Evolutionary conservation across 345 rosid genomes (phyloP), one percentile per base, ranked within the genome.

Genomic region (Citropsis articulata): DNA sequence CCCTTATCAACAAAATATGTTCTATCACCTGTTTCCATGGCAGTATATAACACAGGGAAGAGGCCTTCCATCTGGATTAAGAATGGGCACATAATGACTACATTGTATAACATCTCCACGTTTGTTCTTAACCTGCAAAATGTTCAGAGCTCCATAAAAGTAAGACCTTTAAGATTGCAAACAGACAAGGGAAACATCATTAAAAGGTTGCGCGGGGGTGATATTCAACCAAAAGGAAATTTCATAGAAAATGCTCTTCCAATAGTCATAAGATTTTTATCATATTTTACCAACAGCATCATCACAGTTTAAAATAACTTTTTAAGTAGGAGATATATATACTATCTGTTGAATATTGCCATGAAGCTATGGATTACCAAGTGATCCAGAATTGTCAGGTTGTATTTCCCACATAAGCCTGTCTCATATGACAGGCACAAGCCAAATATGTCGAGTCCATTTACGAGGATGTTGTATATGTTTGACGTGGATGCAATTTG

Each of bases 31-130:
- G 90, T 96, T 96, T 71, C 99, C 99, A 74, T 96, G 99, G 89
- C 98, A 96, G 78, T 96, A 94, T 77, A 96, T 94, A n/a, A 96
- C 98, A 81, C 98, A 96, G 50, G 99, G 98, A 24, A 96, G 81
- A 78, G 93, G 84, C 83, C 90, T 92, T 72, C 85, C 97, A 81
- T 88, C 91, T 55, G 91, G 92, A 73, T 84, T 78, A 78, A 83
- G 91, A 71, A 90, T 83, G 25, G 98, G 99, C 83, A 90, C 63
- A 40, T 94, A 94, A 85, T 96, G 99, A 81, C 93, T 96, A 84
- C 99, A 94, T 79, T 88, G 91, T 68, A 96, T 92, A 85, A 77
- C 83, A 81, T 92, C 91, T 78, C 94, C 98, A 61, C 92, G 85
- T 61, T 86, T 84, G 77, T 96, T 96, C 81, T 85, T 88, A 80